Percentiles rank a stretch among this genome's conserved stretches.
Evolutionary conservation across 2,329 filamentous ascomycete genomes (phyloP).

Genomic region (Penicillium vulpinum): DNA sequence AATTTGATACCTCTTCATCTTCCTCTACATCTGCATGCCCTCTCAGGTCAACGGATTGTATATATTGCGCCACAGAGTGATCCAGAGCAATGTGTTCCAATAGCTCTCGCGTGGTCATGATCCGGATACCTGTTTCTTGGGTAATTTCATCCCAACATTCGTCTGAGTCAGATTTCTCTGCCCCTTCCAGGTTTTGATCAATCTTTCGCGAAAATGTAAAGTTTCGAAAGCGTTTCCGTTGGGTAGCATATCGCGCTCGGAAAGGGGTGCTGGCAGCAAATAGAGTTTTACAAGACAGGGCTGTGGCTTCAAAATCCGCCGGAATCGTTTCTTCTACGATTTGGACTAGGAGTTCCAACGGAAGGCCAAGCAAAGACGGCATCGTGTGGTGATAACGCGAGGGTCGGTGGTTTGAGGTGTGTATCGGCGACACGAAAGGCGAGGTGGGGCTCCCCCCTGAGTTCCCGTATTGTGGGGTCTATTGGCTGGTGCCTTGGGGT

Average conservation of each 20-base stretch:
- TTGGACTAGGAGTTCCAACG: not conserved
- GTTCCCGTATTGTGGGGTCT: too few relatives aligned
- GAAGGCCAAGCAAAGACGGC: not conserved
- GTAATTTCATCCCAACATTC: not conserved
- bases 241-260: not conserved
- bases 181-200: not conserved
- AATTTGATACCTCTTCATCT: not conserved
- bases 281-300: not conserved
- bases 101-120: not conserved
- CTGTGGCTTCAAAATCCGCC: not conserved
- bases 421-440: too few relatives aligned
- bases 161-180: not conserved
- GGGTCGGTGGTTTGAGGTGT: too few relatives aligned
- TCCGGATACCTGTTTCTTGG: not conserved
- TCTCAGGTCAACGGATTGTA: not conserved
- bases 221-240: not conserved
- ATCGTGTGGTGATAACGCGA: too few relatives aligned
- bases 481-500: too few relatives aligned
- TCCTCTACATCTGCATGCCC: not conserved
- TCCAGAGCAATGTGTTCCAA: not conserved
- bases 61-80: not conserved
- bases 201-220: not conserved
- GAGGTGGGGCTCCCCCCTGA: too few relatives aligned
- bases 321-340: not conserved
- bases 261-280: not conserved